Base-by-base conservation (phyloP, 139 green algal species). In the Raphidocelis subcapitata region DNA sequence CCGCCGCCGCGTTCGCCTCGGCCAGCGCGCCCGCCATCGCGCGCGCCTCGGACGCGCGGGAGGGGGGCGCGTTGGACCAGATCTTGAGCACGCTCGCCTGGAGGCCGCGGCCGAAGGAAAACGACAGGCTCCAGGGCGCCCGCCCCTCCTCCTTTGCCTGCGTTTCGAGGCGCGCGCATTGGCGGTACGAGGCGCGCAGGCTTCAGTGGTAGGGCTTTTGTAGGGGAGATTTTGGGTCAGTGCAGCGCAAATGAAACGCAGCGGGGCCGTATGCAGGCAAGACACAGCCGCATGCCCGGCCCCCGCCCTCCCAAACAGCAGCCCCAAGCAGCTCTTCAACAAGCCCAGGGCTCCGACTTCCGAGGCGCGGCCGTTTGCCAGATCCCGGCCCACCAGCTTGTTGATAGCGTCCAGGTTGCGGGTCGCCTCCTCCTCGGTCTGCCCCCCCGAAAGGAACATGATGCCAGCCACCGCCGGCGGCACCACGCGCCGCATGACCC, bases 371-470 rank as follows among this genome's bases (percentile, higher is more conserved):
- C 18, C 24, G 23, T 61, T 0, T 61, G 1, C 24, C 57, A 21
- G 8, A 32, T 71, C 3, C 3, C 0, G 18, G 23, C 70, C 35
- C 67, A 82, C 81, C 68, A 80, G 36, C 63, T 72, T 70, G 76
- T 94, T 94, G 67, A 97, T 90, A 26, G 79, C 83, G 60, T 94
- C 78, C 24, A 97, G 77, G 76, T 96, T 92, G 35, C 81, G 3
- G 0, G 90, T 93, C 2, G 92, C 91, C 63, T 93, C 82, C 74
- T 94, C 87, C 65, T 95, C 94, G 3, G 81, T 91, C 85, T 97
- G 90, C 1, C 95, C 95, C 15, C 95, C 95, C 2, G 84, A 94
- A 18, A 99, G 87, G 79, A 99, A 99, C 82, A 98, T 92, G 73
- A 99, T 91, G 62, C 94, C 95, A 21, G 94, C 92, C 8, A 98